Evolutionary conservation across 2,329 filamentous ascomycete species (phyloP).

Genomic region (Paracoccidioides brasiliensis): DNA sequence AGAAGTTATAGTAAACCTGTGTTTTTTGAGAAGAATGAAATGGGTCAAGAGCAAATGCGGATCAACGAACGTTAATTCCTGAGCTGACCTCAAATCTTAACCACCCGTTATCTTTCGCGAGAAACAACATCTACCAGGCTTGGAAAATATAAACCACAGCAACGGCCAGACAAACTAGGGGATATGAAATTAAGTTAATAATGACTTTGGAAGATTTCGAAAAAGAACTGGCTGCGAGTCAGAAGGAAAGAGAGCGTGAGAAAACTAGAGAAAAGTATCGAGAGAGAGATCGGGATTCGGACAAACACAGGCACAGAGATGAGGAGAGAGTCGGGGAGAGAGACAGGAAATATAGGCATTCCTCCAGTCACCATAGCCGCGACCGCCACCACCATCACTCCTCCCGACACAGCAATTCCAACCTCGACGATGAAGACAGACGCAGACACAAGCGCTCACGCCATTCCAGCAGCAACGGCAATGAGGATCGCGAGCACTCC

Average conservation of each 20-base stretch:
- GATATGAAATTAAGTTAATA: constrained; percentile 4
- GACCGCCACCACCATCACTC: constrained; percentile 34
- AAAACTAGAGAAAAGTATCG: constrained; percentile 22
- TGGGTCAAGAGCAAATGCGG: neutral
- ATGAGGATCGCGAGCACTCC: constrained; percentile 34
- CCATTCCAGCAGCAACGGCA: constrained; percentile 38
- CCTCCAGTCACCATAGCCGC: constrained; percentile 23
- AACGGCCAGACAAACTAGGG: neutral
- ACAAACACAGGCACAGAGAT: constrained; percentile 18
- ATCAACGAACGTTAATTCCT: neutral
- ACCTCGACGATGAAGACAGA: constrained; percentile 38
- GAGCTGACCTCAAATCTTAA: neutral
- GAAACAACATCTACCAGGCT: neutral
- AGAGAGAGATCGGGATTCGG: constrained; percentile 27
- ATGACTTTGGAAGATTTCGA: constrained; percentile 65
- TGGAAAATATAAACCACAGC: neutral
- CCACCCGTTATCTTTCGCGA: neutral
- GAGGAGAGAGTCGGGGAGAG: constrained; percentile 25
- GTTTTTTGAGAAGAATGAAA: neutral
- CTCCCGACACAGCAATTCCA: constrained; percentile 25
- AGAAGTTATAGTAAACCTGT: neutral
- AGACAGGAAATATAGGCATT: constrained; percentile 25
- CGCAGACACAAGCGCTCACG: constrained; percentile 55
- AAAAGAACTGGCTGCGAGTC: constrained; percentile 54
- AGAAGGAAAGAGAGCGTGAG: constrained; percentile 22